Base-by-base conservation (phyloP, 2,329 filamentous ascomycete genomes). In the Akanthomyces dipterigenus region DNA sequence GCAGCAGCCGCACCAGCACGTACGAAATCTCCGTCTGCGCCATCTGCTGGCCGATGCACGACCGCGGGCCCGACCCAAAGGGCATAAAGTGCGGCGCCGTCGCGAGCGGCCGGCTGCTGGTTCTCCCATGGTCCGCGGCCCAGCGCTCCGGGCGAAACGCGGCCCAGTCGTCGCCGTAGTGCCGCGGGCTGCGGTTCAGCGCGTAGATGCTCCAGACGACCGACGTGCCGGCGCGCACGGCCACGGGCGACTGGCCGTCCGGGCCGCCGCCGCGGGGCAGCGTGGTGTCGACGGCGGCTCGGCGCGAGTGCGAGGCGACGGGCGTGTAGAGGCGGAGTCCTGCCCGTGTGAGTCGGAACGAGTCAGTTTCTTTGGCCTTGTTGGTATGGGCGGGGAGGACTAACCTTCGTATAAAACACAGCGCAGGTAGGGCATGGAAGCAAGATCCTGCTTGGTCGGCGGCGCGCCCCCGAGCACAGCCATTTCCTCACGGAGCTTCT, bases 231-330 rank as follows among this genome's bases (percentile, higher is more conserved):
- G 79, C 79, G 9, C 69, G 71, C 5, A 85, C 73, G 62, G 80
- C 79, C 14, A 86, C 65, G 0, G 82, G 81, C 1, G 75, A 72
- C 18, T 70, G 71, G 42, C 79, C 77, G 55, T 82, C 75, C 5
- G 73, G 66, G 0, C 82, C 82, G 36, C 82, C 83, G 42, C 83
- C 83, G 1, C 72, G 67, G 1, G 82, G 82, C 0, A 85, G 72
- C 0, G 75, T 73, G 0, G 81, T 82, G 67, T 83, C 80, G 40
- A 65, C 61, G 5, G 62, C 62, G 1, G 72, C 70, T 22, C 64
- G 55, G 7, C 73, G 71, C 49, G 79, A 55, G 70, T 84, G 85
- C 5, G 50, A 59, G 5, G 61, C 49, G n/a, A 63, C 61, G 24
- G 55, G 55, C 2, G 61, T 58, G 43, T 51, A 63, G 5, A 63